Base-by-base conservation (phyloP, 1,139 yeast species). In the Pichia inconspicua region DNA sequence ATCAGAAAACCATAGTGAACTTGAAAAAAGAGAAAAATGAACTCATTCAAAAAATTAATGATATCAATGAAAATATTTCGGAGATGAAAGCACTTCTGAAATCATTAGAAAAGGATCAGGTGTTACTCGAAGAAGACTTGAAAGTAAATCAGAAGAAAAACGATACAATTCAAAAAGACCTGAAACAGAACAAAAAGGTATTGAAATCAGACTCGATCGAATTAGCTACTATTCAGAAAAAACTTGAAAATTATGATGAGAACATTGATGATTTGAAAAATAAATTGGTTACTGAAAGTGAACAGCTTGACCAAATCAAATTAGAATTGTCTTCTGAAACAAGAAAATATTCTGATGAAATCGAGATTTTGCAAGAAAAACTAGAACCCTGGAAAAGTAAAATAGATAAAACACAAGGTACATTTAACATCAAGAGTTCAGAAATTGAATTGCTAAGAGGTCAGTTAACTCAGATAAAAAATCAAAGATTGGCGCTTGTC, bases 331-430 rank as follows among this genome's bases (percentile, higher is more conserved):
- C 88, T 15, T 83, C 80, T 47, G 87, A 88, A 60, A 92, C 95
- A 0, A 75, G 81, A 14, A 77, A 68, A 2, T 76, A 80, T 51
- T 77, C 88, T 0, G 73, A 73, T 19, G 74, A 84, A 58, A 82
- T 88, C 47, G 87, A 81, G 56, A 57, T 61, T 7, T 67, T 82
- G 39, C 94, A 87, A 59, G 73, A 72, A 10, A 72, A 82, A 53
- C 67, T 89, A 9, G 92, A 86, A 53, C 98, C 98, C 0, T 89
- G 95, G 94, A 80, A 79, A 52, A 81, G 76, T 35, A 76, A 80
- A 55, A 70, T 89, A 38, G 81, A 79, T 51, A 75, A 75, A 27
- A 84, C 83, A 50, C 81, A 80, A 53, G 78, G 87, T 28, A 79
- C 80, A 41, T 76, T 86, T 10, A 77, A 80, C 45, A 74, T 87